Percentiles rank a stretch among this genome's conserved stretches.
phyloP scores from a whole-genome alignment of 352 stramenopile species.

The Globisporangium viniferum region DNA sequence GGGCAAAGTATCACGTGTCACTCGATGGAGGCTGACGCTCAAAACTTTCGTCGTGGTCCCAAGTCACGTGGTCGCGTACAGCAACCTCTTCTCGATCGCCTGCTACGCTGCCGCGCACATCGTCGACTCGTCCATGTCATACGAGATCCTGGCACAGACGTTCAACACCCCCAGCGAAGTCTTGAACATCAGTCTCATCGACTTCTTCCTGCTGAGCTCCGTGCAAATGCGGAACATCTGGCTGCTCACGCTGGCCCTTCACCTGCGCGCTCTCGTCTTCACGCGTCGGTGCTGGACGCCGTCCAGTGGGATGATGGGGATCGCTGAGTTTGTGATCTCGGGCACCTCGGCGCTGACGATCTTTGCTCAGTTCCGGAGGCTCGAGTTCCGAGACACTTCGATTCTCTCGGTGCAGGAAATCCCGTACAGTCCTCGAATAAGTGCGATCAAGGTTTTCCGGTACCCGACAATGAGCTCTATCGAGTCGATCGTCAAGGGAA shows the following conservation, averaged over 20 bases:
- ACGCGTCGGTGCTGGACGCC: slow-evolving; percentile 11
- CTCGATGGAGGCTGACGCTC: not conserved
- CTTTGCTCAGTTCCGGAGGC: slow-evolving; percentile 5
- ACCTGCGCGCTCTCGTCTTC: slow-evolving; percentile 7
- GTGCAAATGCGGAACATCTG: slow-evolving; percentile 11
- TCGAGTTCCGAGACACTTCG: not conserved
- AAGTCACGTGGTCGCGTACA: not conserved
- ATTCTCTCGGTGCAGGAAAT: slow-evolving; percentile 5
- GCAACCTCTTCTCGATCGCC: not conserved
- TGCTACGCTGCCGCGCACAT: not conserved
- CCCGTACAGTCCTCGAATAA: not conserved
- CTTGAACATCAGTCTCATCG: not conserved
- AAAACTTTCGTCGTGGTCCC: not conserved
- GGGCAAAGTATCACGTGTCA: not conserved
- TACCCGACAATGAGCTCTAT: not conserved
- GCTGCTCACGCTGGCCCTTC: slow-evolving; percentile 16
- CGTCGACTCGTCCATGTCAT: slow-evolving; percentile 3
- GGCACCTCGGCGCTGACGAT: slow-evolving; percentile 13
- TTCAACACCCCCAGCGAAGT: not conserved
- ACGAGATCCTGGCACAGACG: not conserved
- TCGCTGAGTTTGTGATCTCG: slow-evolving; percentile 22
- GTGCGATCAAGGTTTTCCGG: not conserved
- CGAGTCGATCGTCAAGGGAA: not conserved
- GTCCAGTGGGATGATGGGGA: slow-evolving; percentile 10
- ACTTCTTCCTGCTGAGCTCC: not conserved